phyloP scores from a whole-genome alignment of 2,329 filamentous ascomycete species.

The Truncatella angustata region DNA sequence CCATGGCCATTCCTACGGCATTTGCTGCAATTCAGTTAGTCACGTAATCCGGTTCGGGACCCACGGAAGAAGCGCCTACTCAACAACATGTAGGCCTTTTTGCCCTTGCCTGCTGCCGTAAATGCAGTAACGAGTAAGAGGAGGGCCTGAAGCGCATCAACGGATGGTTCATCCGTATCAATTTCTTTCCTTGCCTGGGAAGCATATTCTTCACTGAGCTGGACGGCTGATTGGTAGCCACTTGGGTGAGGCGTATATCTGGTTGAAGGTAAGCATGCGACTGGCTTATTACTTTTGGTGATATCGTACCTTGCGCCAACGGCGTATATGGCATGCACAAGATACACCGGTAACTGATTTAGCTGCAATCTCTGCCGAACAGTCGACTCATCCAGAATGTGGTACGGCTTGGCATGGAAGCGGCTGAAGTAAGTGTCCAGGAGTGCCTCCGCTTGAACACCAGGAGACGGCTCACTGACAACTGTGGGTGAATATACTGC shows the following conservation, averaged over 20 bases:
- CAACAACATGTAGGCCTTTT: constrained; percentile 83
- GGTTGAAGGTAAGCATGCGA: no score
- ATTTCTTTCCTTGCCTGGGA: constrained; percentile 66
- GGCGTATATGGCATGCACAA: constrained; percentile 58
- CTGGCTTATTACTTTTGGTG: no score
- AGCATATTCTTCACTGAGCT: constrained; percentile 71
- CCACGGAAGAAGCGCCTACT: constrained; percentile 46
- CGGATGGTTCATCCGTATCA: constrained; percentile 76
- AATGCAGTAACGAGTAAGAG: constrained; percentile 74
- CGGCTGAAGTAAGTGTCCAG: constrained; percentile 78
- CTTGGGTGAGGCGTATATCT: constrained; percentile 70
- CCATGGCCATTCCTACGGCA: constrained; percentile 79
- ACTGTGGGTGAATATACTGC: constrained; percentile 41
- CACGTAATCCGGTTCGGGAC: background rate
- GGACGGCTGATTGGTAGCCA: constrained; percentile 65
- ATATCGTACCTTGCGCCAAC: constrained; percentile 65
- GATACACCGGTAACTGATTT: constrained; percentile 59
- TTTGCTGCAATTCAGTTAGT: constrained; percentile 49
- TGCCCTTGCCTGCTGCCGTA: constrained; percentile 75
- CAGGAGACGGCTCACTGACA: constrained; percentile 43
- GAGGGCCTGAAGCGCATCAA: constrained; percentile 74
- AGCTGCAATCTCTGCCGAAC: constrained; percentile 70
- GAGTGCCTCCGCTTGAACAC: constrained; percentile 57
- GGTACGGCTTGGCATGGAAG: constrained; percentile 79
- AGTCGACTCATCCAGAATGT: constrained; percentile 74